These are phyloP conservation scores for Pseudopyricularia cyperi DNA, from an alignment of 2,329 filamentous ascomycete species.

Conservation along the genomic window DNA sequence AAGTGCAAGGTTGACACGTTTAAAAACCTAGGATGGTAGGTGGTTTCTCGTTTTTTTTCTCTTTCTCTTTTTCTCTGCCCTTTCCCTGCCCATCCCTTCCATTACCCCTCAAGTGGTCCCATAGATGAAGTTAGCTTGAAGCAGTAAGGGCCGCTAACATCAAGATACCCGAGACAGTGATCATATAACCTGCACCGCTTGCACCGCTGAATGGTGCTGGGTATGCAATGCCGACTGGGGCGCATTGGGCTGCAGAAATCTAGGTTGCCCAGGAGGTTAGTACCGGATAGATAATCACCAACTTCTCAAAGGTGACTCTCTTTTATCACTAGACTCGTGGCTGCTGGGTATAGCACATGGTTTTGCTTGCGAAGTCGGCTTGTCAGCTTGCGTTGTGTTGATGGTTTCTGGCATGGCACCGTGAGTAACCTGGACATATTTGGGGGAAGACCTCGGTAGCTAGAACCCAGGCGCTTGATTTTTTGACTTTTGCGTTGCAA, in stretches of 20 bases:
- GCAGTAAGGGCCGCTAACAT: neutral
- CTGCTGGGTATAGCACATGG: too few species aligned
- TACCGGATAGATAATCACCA: conserved; percentile 5
- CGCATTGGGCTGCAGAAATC: neutral
- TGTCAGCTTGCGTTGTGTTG: too few species aligned
- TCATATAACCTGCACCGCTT: conserved; percentile 9
- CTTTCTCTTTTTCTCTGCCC: neutral
- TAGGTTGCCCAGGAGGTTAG: neutral
- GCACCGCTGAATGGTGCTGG: neutral
- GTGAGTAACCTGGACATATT: too few species aligned
- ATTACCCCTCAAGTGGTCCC: too few species aligned
- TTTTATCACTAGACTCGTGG: too few species aligned
- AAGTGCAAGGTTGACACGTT: conserved; percentile 23
- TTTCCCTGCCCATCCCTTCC: too few species aligned
- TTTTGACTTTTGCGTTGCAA: too few species aligned
- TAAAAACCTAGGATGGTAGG: conserved; percentile 28
- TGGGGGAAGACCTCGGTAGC: too few species aligned
- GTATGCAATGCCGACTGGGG: neutral
- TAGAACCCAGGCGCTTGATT: too few species aligned
- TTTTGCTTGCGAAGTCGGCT: too few species aligned
- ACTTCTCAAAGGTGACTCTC: too few species aligned
- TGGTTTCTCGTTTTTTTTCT: neutral
- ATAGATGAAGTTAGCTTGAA: neutral
- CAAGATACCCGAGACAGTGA: neutral
- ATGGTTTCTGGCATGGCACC: too few species aligned